Evolutionary conservation across 2,329 filamentous ascomycete genomes (phyloP), one percentile per base, ranked within the genome.

Genomic region (Exophiala viscosa): DNA sequence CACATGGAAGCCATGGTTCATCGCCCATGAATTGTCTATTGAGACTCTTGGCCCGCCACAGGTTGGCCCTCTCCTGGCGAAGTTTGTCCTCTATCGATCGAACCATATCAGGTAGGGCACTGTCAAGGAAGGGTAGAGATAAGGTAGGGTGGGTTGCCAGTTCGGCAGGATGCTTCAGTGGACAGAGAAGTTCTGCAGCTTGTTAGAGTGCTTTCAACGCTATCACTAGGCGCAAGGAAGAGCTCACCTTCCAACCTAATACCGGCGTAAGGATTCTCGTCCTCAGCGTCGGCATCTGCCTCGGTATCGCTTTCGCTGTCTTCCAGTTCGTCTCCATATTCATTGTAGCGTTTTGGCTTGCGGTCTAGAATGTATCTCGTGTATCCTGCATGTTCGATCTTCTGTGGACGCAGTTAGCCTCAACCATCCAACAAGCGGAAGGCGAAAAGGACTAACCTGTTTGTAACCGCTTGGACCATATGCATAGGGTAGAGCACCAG

Each of bases 291-390:
- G 17, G 77, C 76, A 61, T 80, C 78, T n/a, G 77, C 78, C 51
- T 81, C 78, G 45, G 78, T 76, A 60, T 81, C 77, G 62, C 77
- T 77, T 64, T 82, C 79, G 52, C 79, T 76, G 17, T 76, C 74
- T 33, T 82, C 79, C 43, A 84, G 72, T 55, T 84, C 76, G 57
- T 83, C 81, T 48, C 83, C 83, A 63, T 85, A 80, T n/a, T 78
- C 79, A 63, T 86, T 82, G 65, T 79, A 82, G 58, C 79, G 76
- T 46, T 74, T 72, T 5, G 83, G 82, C 53, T 84, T 85, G 36
- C 72, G 75, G 58, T 76, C 73, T 43, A 85, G 71, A 46, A 84
- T 83, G 63, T 79, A 74, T 61, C 83, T 75, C 38, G 75, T 72
- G 66, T 84, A 84, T 42, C 83, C 83, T 38, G 80, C 82, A 64